Evolutionary conservation across 2,329 filamentous ascomycete genomes (phyloP).

Genomic region (Hypomyces rosellus): DNA sequence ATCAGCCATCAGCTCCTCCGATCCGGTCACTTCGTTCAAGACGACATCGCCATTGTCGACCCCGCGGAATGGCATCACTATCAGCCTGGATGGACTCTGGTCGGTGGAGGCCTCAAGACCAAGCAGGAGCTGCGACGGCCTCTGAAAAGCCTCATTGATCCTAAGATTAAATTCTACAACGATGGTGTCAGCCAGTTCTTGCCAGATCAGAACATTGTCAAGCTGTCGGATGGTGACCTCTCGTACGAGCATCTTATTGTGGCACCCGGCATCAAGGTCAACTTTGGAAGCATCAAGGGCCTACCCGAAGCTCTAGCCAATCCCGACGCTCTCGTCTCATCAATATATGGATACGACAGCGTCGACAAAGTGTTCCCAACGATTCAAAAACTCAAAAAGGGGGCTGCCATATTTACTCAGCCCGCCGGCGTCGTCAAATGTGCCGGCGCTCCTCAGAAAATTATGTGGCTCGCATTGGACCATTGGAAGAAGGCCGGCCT

Average conservation of each 20-base stretch:
- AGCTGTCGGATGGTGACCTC: conserved; percentile 49
- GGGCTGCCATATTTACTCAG: conserved; percentile 53
- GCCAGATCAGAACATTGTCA: conserved; percentile 51
- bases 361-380: conserved; percentile 47
- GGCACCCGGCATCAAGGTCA: conserved; percentile 48
- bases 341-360: conserved; percentile 52
- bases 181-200: conserved; percentile 42
- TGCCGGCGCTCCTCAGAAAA: conserved; percentile 55
- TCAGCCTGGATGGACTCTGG: conserved; percentile 64
- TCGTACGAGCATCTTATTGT: conserved; percentile 61
- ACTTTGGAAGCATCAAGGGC: conserved; percentile 47
- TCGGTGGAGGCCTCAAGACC: conserved; percentile 58
- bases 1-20: conserved; percentile 63
- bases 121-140: conserved; percentile 51
- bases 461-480: conserved; percentile 56
- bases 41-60: conserved; percentile 60
- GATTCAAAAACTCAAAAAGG: conserved; percentile 41
- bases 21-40: conserved; percentile 46
- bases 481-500: conserved; percentile 49
- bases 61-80: conserved; percentile 60
- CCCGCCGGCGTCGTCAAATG: conserved; percentile 54
- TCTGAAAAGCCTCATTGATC: conserved; percentile 45
- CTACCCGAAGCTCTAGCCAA: conserved; percentile 50
- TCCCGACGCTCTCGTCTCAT: conserved; percentile 41
- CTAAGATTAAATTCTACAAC: conserved; percentile 57